These are phyloP conservation scores for Oenanthe sinensis DNA, from an alignment of 129 eudicot genomes.

Conservation along the genomic window DNA sequence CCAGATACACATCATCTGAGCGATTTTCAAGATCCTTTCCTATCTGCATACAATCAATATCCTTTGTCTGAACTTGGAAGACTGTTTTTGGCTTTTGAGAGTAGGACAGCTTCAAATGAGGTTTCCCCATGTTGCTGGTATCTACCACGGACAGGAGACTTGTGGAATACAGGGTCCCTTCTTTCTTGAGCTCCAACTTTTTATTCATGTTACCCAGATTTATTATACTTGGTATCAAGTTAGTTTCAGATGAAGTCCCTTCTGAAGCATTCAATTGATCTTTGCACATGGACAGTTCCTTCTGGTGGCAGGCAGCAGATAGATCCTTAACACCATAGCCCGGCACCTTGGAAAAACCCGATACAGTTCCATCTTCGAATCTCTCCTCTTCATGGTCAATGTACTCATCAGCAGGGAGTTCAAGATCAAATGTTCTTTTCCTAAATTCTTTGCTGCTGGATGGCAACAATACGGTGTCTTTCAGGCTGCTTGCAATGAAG, in stretches of 20 bases:
- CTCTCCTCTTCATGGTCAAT: conserved; percentile 27
- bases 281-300: neutral
- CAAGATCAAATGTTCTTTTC: conserved; percentile 33
- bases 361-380: conserved; percentile 6
- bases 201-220: conserved; percentile 33
- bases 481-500: neutral
- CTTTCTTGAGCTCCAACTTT: conserved; percentile 18
- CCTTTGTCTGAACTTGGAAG: neutral
- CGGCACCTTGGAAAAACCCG: neutral
- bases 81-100: neutral
- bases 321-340: neutral
- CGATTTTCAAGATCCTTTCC: neutral
- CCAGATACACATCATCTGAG: neutral
- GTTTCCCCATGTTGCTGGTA: neutral
- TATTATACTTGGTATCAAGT: neutral
- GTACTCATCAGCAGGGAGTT: conserved; percentile 35
- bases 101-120: neutral
- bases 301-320: neutral
- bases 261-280: neutral
- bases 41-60: no score
- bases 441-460: conserved; percentile 11
- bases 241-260: neutral
- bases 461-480: conserved; percentile 1
- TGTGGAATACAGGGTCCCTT: conserved; percentile 7
- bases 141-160: neutral